These are phyloP conservation scores for Paspalum notatum DNA, from an alignment of 176 grass and related monocot genomes.

Conservation along the genomic window DNA sequence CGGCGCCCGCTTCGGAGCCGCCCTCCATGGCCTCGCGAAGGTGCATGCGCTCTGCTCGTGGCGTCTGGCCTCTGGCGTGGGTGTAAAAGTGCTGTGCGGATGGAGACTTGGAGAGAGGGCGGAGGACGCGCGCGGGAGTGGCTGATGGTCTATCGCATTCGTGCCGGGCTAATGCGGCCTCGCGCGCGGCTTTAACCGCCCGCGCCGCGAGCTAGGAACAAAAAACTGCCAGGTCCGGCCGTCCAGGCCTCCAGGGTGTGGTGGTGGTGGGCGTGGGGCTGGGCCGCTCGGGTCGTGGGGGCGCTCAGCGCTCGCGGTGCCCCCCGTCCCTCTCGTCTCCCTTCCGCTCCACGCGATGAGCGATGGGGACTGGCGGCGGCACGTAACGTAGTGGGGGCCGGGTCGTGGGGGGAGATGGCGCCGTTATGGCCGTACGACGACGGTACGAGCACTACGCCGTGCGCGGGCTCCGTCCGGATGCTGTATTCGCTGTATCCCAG, in stretches of 20 bases:
- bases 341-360: background rate
- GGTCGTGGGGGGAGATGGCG: background rate
- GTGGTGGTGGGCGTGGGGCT: background rate
- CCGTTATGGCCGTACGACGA: slow-evolving; percentile 6
- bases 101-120: background rate
- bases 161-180: slow-evolving; percentile 41
- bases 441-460: background rate
- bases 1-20: slow-evolving; percentile 4
- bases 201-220: slow-evolving; percentile 22
- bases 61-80: background rate
- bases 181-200: slow-evolving; percentile 41
- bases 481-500: background rate
- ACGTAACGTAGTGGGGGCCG: slow-evolving; percentile 30
- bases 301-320: background rate
- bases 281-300: background rate
- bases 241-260: background rate
- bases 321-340: background rate
- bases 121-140: slow-evolving; percentile 8
- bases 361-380: slow-evolving; percentile 26
- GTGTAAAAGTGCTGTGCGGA: no score
- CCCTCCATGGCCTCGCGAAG: slow-evolving; percentile 40
- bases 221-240: slow-evolving; percentile 24
- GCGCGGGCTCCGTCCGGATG: background rate
- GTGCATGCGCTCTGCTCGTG: background rate
- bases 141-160: slow-evolving; percentile 53